phyloP scores from a whole-genome alignment of 345 rosid species.

The Trapa incisa region DNA sequence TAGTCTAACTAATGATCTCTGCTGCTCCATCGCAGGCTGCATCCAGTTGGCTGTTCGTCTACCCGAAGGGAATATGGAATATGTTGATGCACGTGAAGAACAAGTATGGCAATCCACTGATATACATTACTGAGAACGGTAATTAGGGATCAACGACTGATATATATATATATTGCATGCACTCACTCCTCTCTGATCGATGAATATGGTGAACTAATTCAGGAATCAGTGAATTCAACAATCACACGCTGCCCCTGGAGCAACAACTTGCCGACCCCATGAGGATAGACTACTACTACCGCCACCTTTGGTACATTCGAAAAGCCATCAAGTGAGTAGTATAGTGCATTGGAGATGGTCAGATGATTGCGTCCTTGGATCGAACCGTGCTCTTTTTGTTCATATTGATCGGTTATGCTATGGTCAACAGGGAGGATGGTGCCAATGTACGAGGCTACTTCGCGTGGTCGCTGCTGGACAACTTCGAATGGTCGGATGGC shows the following conservation, averaged over 20 bases:
- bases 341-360: background rate
- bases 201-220: background rate
- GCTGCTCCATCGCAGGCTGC: conserved; percentile 11
- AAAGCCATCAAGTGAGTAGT: conserved; percentile 24
- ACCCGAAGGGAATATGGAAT: conserved; percentile 11
- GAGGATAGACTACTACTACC: conserved; percentile 23
- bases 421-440: conserved; percentile 25
- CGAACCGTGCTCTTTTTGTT: background rate
- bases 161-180: too few relatives aligned
- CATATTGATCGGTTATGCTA: too few relatives aligned
- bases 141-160: background rate
- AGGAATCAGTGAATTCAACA: conserved; percentile 31
- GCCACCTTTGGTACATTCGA: conserved; percentile 22
- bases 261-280: conserved; percentile 23
- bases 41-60: conserved; percentile 10
- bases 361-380: background rate
- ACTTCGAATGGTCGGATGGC: conserved; percentile 51
- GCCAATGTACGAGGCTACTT: conserved; percentile 42
- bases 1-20: background rate
- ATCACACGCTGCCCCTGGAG: conserved; percentile 15
- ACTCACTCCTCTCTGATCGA: too few relatives aligned
- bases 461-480: conserved; percentile 47
- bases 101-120: conserved; percentile 10
- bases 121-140: conserved; percentile 16
- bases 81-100: conserved; percentile 7